Base-by-base conservation (phyloP, 495 filamentous ascomycete species). In the Neurospora sp. region DNA sequence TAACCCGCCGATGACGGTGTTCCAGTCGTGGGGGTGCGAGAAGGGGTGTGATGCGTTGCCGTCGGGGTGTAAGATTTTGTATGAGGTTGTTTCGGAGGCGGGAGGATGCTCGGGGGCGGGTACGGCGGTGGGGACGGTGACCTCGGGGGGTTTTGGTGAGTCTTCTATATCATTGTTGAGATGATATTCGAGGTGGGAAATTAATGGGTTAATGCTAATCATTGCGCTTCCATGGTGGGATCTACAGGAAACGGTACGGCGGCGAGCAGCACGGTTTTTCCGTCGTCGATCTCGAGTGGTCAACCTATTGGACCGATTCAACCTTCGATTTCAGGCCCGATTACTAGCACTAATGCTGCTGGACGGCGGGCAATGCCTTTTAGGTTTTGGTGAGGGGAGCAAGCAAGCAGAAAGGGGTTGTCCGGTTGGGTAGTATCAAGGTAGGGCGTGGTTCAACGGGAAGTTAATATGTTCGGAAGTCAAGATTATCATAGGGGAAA, bases 1-100 rank as follows among this genome's bases (percentile, higher is more conserved):
- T 3, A 79, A 78, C 39, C 74, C 77, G 0, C 53, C 76, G 4
- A 44, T 73, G 6, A 80, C 78, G 40, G 41, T 80, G 20, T 76
- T 70, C 40, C 42, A 68, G 18, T 72, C 70, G 38, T 73, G 75
- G 39, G 71, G 73, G 0, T 79, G 76, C 65, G 73, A 69, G 3
- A 20, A 76, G 14, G 79, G 79, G 12, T 78, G 78, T 59, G 71
- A 38, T 12, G 68, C 69, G 35, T 59, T 77, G 14, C 53, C 53
- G 53, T 75, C 68, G 18, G 74, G 74, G n/a, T 79, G 78, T 68
- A 61, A 46, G 65, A 79, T 75, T 1, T 42, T 70, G 10, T 78
- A 74, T 39, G 70, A 70, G n/a, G 71, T 78, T 9, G 74, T 77
- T 35, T 65, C 27, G 27, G 53, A 37, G 53, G 53, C 22, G 6